Base-by-base conservation (phyloP, 352 stramenopile species). In the Aphanomyces invadans region DNA sequence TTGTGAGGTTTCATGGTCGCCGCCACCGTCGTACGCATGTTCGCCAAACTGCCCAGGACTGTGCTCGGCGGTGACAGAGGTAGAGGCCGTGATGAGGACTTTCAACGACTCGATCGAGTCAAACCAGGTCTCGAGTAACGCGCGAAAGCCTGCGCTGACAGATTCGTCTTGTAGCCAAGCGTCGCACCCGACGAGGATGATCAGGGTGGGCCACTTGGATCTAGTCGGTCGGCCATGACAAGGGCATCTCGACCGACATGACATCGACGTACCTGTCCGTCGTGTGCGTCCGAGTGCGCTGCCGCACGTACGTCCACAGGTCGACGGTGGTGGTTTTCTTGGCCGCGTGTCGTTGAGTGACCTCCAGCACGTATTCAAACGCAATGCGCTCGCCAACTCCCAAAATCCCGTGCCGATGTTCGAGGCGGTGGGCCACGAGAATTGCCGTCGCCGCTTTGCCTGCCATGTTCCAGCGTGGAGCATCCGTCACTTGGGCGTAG, bases 181-280 rank as follows among this genome's bases (percentile, higher is more conserved):
- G 33, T 67, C 60, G 49, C 60, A 67, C 17, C 33, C 60, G 33
- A 57, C 44, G 7, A 67, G 32, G 19, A 67, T 12, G 45, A 67
- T 39, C 23, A 67, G 28, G 4, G 7, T 57, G 10, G 60, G 60
- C 60, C 60, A 67, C 23, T 57, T 57, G 21, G 15, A 15, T 57
- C 49, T 57, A 57, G 17, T 1, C 39, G n/a, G n/a, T 48, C 39
- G n/a, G n/a, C 39, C 17, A 48, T 48, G 39, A 48, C 39, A 48
- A 48, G n/a, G 39, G 15, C 1, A n/a, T 48, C 39, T 42, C 36
- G 36, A 42, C 15, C 15, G 36, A 42, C 7, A 42, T 42, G 36
- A 42, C 7, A 42, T 15, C 7, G 7, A 26, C 19, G 44, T 52
- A 52, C 44, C 4, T n/a, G 12, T 25, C 5, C 9, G 44, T 52